Percentiles rank a stretch among this genome's conserved stretches.
These are phyloP conservation scores for Monoraphidium neglectum DNA, from an alignment of 139 green algal species.

Conservation along the genomic window DNA sequence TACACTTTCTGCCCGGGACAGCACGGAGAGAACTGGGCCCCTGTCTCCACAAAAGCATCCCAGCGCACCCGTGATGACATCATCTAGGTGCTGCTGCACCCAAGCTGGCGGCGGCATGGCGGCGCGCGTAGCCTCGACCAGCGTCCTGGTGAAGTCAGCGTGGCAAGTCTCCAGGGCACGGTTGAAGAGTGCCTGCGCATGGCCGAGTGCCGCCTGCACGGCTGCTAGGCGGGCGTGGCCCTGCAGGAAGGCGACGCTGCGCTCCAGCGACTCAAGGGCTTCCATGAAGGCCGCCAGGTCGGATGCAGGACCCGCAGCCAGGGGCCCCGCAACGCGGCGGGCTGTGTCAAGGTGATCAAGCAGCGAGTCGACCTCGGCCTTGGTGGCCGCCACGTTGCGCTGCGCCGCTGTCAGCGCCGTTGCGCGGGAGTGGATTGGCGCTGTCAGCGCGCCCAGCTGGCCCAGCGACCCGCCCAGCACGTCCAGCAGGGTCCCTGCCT, in stretches of 20 bases:
- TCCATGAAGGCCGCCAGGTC: conserved; percentile 21
- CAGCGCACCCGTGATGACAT: not conserved
- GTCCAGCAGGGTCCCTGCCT: conserved; percentile 21
- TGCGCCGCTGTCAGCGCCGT: conserved; percentile 42
- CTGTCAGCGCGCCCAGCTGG: conserved; percentile 10
- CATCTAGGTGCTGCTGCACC: conserved; percentile 3
- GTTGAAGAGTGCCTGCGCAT: conserved; percentile 23
- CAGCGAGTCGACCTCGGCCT: conserved; percentile 33
- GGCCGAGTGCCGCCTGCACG: not conserved
- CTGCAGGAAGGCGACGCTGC: conserved; percentile 1
- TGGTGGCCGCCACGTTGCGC: conserved; percentile 38
- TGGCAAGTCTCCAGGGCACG: conserved; percentile 16
- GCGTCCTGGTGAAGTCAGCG: conserved; percentile 9
- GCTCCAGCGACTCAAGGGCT: conserved; percentile 13
- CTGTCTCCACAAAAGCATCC: not conserved
- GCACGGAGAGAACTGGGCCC: too few species aligned
- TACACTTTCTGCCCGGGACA: too few species aligned
- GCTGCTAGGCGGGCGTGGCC: conserved; percentile 8
- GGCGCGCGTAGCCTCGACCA: not conserved
- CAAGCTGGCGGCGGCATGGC: not conserved
- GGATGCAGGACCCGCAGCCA: conserved; percentile 1
- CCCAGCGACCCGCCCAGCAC: conserved; percentile 2
- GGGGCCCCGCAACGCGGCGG: conserved; percentile 13
- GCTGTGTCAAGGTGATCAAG: conserved; percentile 37
- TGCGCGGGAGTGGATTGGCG: conserved; percentile 42